phyloP scores from a whole-genome alignment of 148 eudicot genomes.

The Nepenthes mirabilis region DNA sequence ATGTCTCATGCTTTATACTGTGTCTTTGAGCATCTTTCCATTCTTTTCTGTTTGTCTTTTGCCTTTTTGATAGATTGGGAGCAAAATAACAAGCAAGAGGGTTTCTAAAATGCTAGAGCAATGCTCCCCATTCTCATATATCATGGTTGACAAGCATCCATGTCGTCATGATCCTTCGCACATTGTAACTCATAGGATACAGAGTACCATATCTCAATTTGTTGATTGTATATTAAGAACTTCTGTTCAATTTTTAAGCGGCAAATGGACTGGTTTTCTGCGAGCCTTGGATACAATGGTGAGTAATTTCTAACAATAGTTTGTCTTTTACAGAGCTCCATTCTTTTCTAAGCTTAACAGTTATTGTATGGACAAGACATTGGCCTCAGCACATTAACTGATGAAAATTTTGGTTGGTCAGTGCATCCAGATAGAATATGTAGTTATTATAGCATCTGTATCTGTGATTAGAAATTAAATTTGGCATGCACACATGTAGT shows the following conservation, averaged over 20 bases:
- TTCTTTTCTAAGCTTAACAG: background rate
- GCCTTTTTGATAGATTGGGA: slow-evolving; percentile 49
- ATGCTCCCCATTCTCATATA: slow-evolving; percentile 56
- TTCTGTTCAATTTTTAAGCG: slow-evolving; percentile 20
- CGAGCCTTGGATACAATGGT: slow-evolving; percentile 56
- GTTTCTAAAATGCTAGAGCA: slow-evolving; percentile 59
- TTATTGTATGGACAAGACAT: background rate
- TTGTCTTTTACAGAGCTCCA: background rate
- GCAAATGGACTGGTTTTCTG: slow-evolving; percentile 44
- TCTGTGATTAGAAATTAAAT: no score
- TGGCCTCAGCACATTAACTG: no score
- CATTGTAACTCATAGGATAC: slow-evolving; percentile 83
- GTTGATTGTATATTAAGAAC: slow-evolving; percentile 35
- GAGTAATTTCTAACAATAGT: slow-evolving; percentile 2
- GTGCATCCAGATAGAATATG: no score
- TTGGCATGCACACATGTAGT: no score
- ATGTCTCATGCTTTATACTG: no score
- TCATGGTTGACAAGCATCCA: slow-evolving; percentile 79
- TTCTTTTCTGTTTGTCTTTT: no score
- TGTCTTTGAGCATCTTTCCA: no score
- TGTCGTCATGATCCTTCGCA: slow-evolving; percentile 90
- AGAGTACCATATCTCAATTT: slow-evolving; percentile 57
- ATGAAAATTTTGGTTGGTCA: no score
- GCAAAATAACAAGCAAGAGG: slow-evolving; percentile 78
- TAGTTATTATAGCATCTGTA: background rate